Conservation (phyloP, 148 eudicot genomes). For the Rhododendron ferrugineum region DNA sequence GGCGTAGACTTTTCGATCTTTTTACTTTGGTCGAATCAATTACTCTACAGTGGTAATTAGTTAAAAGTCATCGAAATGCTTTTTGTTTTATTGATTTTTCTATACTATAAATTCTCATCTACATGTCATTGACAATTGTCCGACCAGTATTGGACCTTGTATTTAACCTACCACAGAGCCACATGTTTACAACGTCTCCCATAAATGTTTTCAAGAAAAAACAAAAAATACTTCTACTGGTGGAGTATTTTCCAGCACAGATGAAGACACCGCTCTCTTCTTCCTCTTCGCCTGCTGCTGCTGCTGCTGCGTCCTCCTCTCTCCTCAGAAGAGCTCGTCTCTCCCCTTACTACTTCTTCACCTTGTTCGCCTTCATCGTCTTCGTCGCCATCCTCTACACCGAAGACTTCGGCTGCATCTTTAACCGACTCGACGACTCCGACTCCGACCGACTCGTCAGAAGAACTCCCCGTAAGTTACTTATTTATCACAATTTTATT, state of each 20-base stretch:
- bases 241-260: not conserved
- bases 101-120: not conserved
- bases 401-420: slow-evolving; percentile 59
- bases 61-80: not conserved
- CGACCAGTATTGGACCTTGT: slow-evolving; percentile 10
- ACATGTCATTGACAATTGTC: slow-evolving; percentile 2
- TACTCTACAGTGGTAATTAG: too few species aligned
- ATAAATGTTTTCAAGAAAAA: not conserved
- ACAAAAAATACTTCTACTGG: too few species aligned
- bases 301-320: slow-evolving; percentile 16
- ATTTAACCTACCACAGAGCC: slow-evolving; percentile 15
- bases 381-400: slow-evolving; percentile 56
- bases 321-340: slow-evolving; percentile 43
- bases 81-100: not conserved
- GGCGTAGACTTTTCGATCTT: too few species aligned
- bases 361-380: slow-evolving; percentile 52
- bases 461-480: slow-evolving; percentile 4
- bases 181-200: not conserved
- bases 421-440: slow-evolving; percentile 22
- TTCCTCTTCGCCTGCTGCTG: slow-evolving; percentile 20
- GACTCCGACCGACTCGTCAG: slow-evolving; percentile 8
- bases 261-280: slow-evolving; percentile 48
- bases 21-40: too few species aligned
- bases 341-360: slow-evolving; percentile 48
- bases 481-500: not conserved